Evolutionary conservation across 495 filamentous ascomycete genomes (phyloP).

Genomic region (Hypoxylon lienhwacheense): DNA sequence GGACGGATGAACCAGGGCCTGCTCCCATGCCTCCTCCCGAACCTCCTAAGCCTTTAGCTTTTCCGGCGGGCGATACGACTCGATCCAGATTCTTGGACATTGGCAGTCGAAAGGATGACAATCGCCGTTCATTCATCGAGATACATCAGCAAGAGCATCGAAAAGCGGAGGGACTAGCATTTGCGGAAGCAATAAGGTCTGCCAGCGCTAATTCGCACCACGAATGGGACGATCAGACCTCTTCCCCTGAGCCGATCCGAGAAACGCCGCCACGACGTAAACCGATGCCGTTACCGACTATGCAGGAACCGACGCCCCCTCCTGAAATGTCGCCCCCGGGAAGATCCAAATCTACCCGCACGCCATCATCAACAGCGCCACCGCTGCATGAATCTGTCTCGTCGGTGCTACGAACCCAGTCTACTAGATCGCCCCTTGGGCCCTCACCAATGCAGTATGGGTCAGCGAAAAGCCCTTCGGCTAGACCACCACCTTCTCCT

Average conservation of each 20-base stretch:
- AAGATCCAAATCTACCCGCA: conserved; percentile 29
- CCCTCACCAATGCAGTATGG: conserved; percentile 29
- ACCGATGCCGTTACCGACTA: conserved; percentile 11
- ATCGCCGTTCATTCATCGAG: conserved; percentile 53
- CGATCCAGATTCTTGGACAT: conserved; percentile 41
- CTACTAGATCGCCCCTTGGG: conserved; percentile 31
- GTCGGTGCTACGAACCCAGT: conserved; percentile 34
- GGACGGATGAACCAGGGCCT: conserved; percentile 25
- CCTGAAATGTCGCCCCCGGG: too few relatives aligned
- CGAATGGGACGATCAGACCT: conserved; percentile 32
- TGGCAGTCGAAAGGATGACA: conserved; percentile 43
- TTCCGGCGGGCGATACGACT: conserved; percentile 35
- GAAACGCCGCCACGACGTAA: conserved; percentile 22
- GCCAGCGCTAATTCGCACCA: conserved; percentile 33
- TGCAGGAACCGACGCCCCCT: conserved; percentile 30
- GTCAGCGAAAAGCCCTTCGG: conserved; percentile 22
- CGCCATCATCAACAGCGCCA: conserved; percentile 13
- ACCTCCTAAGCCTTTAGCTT: conserved; percentile 24
- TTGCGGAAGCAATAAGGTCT: conserved; percentile 56
- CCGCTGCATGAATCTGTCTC: conserved; percentile 38
- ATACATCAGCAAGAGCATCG: conserved; percentile 72
- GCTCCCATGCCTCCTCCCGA: conserved; percentile 25
- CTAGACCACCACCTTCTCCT: conserved; percentile 24
- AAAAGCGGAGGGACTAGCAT: conserved; percentile 68
- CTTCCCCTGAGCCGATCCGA: conserved; percentile 34